Base-by-base conservation (phyloP, 108 stramenopile genomes). In the Thalassiosira profunda region DNA sequence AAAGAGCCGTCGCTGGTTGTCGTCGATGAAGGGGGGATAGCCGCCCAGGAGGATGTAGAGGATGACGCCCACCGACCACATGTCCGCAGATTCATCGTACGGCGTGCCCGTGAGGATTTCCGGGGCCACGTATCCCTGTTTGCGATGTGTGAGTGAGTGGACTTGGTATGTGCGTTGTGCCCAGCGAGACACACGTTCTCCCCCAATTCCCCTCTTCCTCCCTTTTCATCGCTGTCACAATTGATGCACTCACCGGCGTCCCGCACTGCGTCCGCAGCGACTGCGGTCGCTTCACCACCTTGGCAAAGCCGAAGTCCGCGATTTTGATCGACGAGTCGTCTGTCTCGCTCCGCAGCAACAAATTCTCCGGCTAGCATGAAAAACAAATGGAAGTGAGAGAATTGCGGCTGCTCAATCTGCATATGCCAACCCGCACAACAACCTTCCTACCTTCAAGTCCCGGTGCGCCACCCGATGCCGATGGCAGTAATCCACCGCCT, bases 221-320 rank as follows among this genome's bases (percentile, higher is more conserved):
- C n/a, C n/a, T n/a, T n/a, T n/a, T n/a, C n/a, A n/a, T n/a, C n/a
- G n/a, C n/a, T n/a, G n/a, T n/a, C n/a, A n/a, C n/a, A n/a, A n/a
- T n/a, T n/a, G n/a, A n/a, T n/a, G n/a, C n/a, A 36, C 72, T 63
- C 33, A 73, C 72, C 37, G 96, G 96, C 23, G 98, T 99, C 5
- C 98, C 98, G 67, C 95, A 96, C 54, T 96, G 94, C 4, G 94
- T 96, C 23, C 74, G 81, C 31, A 97, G 80, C 20, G 75, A 90
- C 36, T 81, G 74, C 40, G 78, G 74, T 24, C 79, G 72, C 44
- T 79, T 69, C 0, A 92, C 82, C 55, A 86, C 80, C 72, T 97
- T 93, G 15, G 98, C 97, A 63, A 98, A 97, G 23, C 99, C 99
- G 82, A 99, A 99, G 78, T 99, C 99, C 6, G 97, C 97, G 68